These are phyloP conservation scores for Fusarium redolens DNA, from an alignment of 2,329 filamentous ascomycete genomes.

Conservation along the genomic window DNA sequence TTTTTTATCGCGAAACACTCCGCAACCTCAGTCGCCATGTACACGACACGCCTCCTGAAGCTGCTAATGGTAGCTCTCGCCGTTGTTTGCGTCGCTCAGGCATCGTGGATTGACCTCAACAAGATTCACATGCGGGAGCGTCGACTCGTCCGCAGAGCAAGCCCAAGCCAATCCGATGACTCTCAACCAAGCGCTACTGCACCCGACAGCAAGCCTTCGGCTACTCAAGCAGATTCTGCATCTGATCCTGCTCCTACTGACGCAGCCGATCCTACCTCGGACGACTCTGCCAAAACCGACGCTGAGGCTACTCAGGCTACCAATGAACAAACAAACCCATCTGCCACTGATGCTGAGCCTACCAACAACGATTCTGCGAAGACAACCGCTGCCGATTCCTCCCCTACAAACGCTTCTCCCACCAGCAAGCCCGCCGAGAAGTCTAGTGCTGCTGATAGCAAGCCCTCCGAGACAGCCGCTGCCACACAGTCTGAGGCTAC, in stretches of 20 bases:
- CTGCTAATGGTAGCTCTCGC: constrained; percentile 63
- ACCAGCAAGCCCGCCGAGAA: constrained; percentile 30
- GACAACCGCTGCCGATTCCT: constrained; percentile 26
- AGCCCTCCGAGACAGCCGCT: constrained; percentile 14
- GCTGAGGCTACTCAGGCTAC: constrained; percentile 22
- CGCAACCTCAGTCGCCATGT: constrained; percentile 53
- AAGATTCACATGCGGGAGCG: constrained; percentile 38
- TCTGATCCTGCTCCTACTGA: constrained; percentile 18
- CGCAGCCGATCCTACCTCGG: constrained; percentile 15
- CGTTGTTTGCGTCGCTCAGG: constrained; percentile 59
- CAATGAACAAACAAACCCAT: constrained; percentile 13
- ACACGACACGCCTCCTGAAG: constrained; percentile 57
- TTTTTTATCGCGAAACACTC: background rate
- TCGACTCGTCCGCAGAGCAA: constrained; percentile 37
- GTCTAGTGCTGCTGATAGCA: constrained; percentile 27
- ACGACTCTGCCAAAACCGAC: constrained; percentile 9
- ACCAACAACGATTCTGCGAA: constrained; percentile 24
- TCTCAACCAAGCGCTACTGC: constrained; percentile 19
- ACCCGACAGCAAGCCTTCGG: constrained; percentile 10
- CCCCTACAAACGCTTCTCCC: constrained; percentile 20
- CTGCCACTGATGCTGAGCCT: constrained; percentile 25
- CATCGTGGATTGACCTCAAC: constrained; percentile 47
- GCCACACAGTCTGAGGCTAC: constrained; percentile 12
- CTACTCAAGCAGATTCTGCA: constrained; percentile 17
- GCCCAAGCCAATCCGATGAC: constrained; percentile 26